Evolutionary conservation across 2,329 filamentous ascomycete species (phyloP).

Genomic region (Aspergillus fischeri): DNA sequence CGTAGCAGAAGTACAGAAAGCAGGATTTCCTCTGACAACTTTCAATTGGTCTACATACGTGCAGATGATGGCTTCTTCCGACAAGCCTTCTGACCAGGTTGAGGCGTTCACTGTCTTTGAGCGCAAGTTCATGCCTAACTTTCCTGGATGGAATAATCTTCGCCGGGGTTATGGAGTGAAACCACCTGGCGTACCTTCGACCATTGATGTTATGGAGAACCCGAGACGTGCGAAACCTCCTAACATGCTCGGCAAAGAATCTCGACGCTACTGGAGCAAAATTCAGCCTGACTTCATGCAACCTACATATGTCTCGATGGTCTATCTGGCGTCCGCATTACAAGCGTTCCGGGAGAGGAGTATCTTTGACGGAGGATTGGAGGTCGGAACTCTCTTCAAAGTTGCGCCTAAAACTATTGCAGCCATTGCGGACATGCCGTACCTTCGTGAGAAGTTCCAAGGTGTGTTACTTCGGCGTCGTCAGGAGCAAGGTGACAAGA

Average conservation of each 20-base stretch:
- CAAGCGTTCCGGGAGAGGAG: constrained; percentile 34
- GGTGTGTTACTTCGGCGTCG: constrained; percentile 36
- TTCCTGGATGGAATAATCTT: constrained; percentile 64
- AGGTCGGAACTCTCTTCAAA: constrained; percentile 25
- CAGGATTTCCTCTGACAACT: constrained; percentile 71
- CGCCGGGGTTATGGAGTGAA: constrained; percentile 29
- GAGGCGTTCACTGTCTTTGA: constrained; percentile 72
- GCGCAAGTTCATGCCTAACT: constrained; percentile 69
- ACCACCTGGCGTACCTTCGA: constrained; percentile 24
- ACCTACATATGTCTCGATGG: constrained; percentile 43
- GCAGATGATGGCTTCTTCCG: constrained; percentile 59
- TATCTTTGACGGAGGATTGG: constrained; percentile 28
- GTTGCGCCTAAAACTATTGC: constrained; percentile 35
- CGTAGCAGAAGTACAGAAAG: constrained; percentile 53
- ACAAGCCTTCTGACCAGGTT: constrained; percentile 50
- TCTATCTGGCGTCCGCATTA: constrained; percentile 41
- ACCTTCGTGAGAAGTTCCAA: constrained; percentile 39
- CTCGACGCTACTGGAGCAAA: constrained; percentile 31
- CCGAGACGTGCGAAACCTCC: constrained; percentile 17
- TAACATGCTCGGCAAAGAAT: constrained; percentile 29
- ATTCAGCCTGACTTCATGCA: constrained; percentile 39
- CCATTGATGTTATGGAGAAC: constrained; percentile 31
- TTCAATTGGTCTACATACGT: constrained; percentile 79
- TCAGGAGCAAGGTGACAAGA: constrained; percentile 20
- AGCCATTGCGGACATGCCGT: constrained; percentile 36